Conservation (phyloP, 306 rosid species). For the Rosa chinensis region DNA sequence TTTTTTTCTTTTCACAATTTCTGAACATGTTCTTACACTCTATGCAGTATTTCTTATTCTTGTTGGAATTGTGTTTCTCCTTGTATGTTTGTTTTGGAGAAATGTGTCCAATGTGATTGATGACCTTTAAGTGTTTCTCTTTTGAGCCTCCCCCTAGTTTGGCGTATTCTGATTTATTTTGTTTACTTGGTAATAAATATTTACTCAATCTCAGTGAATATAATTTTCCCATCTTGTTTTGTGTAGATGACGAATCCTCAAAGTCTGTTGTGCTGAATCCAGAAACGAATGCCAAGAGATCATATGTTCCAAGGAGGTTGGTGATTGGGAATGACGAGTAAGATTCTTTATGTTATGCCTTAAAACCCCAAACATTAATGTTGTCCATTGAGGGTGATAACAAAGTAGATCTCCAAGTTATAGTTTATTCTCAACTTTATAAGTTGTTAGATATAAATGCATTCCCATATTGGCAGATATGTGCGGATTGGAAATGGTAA, state of each 20-base stretch:
- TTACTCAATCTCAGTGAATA: not conserved
- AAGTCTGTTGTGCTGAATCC: conserved; percentile 44
- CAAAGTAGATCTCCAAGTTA: not conserved
- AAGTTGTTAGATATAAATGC: conserved; percentile 16
- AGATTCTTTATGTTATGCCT: conserved; percentile 35
- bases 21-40: not conserved
- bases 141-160: conserved; percentile 1
- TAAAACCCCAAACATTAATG: not conserved
- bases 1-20: not conserved
- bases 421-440: not conserved
- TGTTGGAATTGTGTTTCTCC: not conserved
- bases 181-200: conserved; percentile 21
- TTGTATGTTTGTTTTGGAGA: not conserved
- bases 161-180: conserved; percentile 5
- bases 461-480: conserved; percentile 55
- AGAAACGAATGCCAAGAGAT: conserved; percentile 56
- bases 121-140: not conserved
- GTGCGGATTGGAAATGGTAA: conserved; percentile 90
- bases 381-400: conserved; percentile 10
- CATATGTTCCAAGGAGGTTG: conserved; percentile 77
- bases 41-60: not conserved
- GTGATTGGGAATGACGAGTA: conserved; percentile 97
- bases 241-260: conserved; percentile 62
- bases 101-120: not conserved
- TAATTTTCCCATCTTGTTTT: conserved; percentile 13